A percentile compares a stretch with the other conserved stretches of the same genome.
phyloP scores from a whole-genome alignment of 2,329 filamentous ascomycete species.

The Trichophyton mentagrophytes region DNA sequence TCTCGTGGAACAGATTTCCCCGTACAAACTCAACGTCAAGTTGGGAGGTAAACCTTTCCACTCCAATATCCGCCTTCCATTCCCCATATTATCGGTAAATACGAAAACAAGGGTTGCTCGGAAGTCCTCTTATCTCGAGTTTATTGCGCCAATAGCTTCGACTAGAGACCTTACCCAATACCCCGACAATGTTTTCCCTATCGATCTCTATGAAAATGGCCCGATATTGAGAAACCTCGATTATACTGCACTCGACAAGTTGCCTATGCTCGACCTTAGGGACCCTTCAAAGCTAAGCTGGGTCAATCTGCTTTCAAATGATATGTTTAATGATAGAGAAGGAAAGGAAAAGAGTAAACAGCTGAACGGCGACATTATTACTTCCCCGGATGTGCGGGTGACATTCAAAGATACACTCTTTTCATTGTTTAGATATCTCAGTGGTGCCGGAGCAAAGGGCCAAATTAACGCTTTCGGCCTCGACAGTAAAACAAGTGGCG shows the following conservation, averaged over 20 bases:
- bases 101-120: conserved; percentile 20
- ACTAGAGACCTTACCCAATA: neutral
- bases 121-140: conserved; percentile 22
- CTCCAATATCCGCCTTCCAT: conserved; percentile 15
- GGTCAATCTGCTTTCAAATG: conserved; percentile 14
- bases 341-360: conserved; percentile 10
- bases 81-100: conserved; percentile 14
- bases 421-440: conserved; percentile 17
- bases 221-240: conserved; percentile 17
- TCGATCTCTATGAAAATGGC: conserved; percentile 11
- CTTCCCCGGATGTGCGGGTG: conserved; percentile 10
- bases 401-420: conserved; percentile 21
- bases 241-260: conserved; percentile 15
- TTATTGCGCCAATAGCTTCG: conserved; percentile 16
- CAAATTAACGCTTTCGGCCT: conserved; percentile 13
- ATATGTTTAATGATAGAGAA: conserved; percentile 16
- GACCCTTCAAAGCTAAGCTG: conserved; percentile 12
- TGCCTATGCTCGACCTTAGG: conserved; percentile 15
- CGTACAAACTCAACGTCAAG: conserved; percentile 10
- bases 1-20: conserved; percentile 8
- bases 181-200: conserved; percentile 9
- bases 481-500: conserved; percentile 9
- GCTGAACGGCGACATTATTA: neutral
- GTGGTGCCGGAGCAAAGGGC: conserved; percentile 11
- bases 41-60: conserved; percentile 6